Percentiles rank a stretch among this genome's conserved stretches.
Evolutionary conservation across 805 yeast genomes (phyloP).

Genomic region (Kregervanrija pseudodelftensis): DNA sequence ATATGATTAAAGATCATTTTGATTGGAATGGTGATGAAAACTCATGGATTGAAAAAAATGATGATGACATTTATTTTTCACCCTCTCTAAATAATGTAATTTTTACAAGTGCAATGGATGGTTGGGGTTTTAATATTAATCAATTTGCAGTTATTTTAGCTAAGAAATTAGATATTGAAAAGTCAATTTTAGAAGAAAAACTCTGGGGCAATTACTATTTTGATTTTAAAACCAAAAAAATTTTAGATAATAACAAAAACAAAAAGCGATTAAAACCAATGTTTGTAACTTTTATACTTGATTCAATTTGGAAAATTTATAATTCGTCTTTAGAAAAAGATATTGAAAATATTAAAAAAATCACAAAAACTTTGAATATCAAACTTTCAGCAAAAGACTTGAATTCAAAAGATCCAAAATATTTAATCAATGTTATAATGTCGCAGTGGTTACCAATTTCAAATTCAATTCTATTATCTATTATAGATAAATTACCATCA

Average conservation of each 20-base stretch:
- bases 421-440: slow-evolving; percentile 58
- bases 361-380: slow-evolving; percentile 61
- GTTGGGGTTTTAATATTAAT: slow-evolving; percentile 93
- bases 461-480: slow-evolving; percentile 74
- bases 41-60: slow-evolving; percentile 68
- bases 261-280: slow-evolving; percentile 65
- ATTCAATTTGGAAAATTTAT: slow-evolving; percentile 89
- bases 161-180: slow-evolving; percentile 75
- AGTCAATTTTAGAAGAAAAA: slow-evolving; percentile 72
- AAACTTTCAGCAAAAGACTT: slow-evolving; percentile 69
- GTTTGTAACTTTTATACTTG: slow-evolving; percentile 81
- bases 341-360: slow-evolving; percentile 65
- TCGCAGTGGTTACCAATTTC: slow-evolving; percentile 95
- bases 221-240: slow-evolving; percentile 85
- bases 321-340: slow-evolving; percentile 60
- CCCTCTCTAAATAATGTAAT: slow-evolving; percentile 87
- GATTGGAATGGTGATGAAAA: slow-evolving; percentile 42
- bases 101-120: slow-evolving; percentile 88
- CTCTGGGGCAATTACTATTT: slow-evolving; percentile 92
- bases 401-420: slow-evolving; percentile 68
- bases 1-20: slow-evolving; percentile 82
- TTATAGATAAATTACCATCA: slow-evolving; percentile 78
- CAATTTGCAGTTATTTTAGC: slow-evolving; percentile 86
- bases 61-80: slow-evolving; percentile 74
- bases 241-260: slow-evolving; percentile 57